Evolutionary conservation across 805 yeast species (phyloP), one percentile per base, ranked within the genome.

Genomic region (Millerago galiae): DNA sequence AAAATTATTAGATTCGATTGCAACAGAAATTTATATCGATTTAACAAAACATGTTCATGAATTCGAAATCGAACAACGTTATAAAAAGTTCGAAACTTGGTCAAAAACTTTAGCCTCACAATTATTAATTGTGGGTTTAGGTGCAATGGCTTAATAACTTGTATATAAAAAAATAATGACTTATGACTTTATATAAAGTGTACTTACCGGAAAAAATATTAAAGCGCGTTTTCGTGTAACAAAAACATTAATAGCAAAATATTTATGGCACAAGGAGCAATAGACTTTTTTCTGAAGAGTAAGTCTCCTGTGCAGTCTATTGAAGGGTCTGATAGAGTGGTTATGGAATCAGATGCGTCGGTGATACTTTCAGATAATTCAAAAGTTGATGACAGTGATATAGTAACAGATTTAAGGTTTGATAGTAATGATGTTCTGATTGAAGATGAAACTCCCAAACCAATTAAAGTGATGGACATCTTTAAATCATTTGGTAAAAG

Each of bases 41-140:
- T 59, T 77, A 40, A 59, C 72, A 48, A 74, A 71, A 50, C 66
- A 74, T 60, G 79, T 73, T 6, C 73, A 73, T 52, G 67, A 72
- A 44, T 77, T 77, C 59, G 82, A 77, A 46, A 58, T 60, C 40
- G 66, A 61, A 43, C 65, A 62, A 40, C 61, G 63, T 45, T 65
- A 61, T 43, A 66, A 68, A 59, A 75, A 74, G 65, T 64, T 74
- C 31, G 66, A 63, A 35, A 60, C 66, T 52, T 78, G 83, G 83
- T 75, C 81, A 0, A 77, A 77, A 42, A 69, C 79, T 2, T 59
- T 78, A 31, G 79, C 81, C 8, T 74, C 81, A 28, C 84, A 78
- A 51, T 56, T 78, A 36, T 57, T 78, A 29, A 63, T 78, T 28
- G 67, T 77, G 34, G 84, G 84, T 1, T 62, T 78, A 32, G 83